Conservation (phyloP, 306 rosid genomes). For the Citrullus mucosospermus region DNA sequence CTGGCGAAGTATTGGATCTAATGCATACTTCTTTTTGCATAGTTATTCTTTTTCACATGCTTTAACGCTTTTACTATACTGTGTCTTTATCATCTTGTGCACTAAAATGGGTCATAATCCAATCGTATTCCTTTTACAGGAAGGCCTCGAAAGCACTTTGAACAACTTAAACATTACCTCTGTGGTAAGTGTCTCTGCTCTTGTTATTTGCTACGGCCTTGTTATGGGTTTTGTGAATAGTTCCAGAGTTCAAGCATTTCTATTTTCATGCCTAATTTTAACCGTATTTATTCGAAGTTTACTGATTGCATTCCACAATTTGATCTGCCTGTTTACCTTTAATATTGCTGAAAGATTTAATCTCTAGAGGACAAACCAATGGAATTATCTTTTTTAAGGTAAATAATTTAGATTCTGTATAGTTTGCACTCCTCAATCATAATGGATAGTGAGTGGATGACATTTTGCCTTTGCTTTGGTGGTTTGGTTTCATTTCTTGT, state of each 20-base stretch:
- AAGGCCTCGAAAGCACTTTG: conserved; percentile 44
- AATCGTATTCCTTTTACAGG: conserved; percentile 26
- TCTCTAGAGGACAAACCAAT: background rate
- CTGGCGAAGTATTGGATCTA: background rate
- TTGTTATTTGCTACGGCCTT: background rate
- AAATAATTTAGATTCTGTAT: background rate
- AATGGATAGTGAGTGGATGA: background rate
- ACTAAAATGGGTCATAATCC: background rate
- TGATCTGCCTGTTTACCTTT: background rate
- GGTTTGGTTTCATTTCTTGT: background rate
- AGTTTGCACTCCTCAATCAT: background rate
- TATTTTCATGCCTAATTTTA: background rate
- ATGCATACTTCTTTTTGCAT: background rate
- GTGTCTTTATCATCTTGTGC: background rate
- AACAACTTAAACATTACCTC: conserved; percentile 43
- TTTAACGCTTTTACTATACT: background rate
- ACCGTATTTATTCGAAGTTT: background rate
- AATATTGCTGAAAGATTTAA: background rate
- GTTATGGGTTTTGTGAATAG: conserved; percentile 7
- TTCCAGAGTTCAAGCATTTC: background rate
- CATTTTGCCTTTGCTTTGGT: background rate
- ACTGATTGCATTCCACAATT: background rate
- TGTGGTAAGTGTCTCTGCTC: conserved; percentile 48
- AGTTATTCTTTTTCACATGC: background rate
- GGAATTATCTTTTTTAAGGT: background rate